Base-by-base conservation (phyloP, 441 rosid genomes). In the Hypseocharis bilobata region DNA sequence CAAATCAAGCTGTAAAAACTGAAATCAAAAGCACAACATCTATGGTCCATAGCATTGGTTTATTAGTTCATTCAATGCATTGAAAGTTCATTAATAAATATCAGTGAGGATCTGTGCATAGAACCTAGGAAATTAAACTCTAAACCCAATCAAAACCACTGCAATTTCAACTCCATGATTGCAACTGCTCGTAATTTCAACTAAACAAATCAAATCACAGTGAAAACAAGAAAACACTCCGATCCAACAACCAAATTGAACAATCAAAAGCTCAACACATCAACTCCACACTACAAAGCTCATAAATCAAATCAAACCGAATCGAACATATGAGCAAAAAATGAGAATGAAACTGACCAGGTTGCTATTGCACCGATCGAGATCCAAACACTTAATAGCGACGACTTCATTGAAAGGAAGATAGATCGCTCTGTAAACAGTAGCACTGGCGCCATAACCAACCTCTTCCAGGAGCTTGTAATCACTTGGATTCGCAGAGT, bases 321-420 rank as follows among this genome's bases (percentile, higher is more conserved):
- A 28, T 69, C 65, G 56, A 74, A 30, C 27, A 4, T 54, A 26
- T 28, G 6, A 55, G 64, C n/a, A 0, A 67, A 16, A 17, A 4
- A 29, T 32, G 22, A 5, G 47, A 29, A 47, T 22, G 36, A 52
- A 1, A 76, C 87, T 28, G 34, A 94, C 99, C 89, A 94, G 89
- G 74, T 91, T 91, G 75, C 87, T 86, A 58, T 85, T 88, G 81
- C 98, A 94, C 23, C 99, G 98, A 85, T 91, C 96, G 82, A 94
- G 99, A 89, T 94, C 99, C 86, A 94, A 84, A 69, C 96, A 85
- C 76, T 94, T 94, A 67, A 94, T 82, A 11, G 99, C 98, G 54
- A 94, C 83, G 66, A 91, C 78, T 62, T 91, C 88, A 49, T 94
- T 91, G 65, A 71, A 64, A 1, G 96, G 98, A 30, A 91, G 80